Conservation (phyloP, 2,329 filamentous ascomycete species). For the Cladosporium sp. region DNA sequence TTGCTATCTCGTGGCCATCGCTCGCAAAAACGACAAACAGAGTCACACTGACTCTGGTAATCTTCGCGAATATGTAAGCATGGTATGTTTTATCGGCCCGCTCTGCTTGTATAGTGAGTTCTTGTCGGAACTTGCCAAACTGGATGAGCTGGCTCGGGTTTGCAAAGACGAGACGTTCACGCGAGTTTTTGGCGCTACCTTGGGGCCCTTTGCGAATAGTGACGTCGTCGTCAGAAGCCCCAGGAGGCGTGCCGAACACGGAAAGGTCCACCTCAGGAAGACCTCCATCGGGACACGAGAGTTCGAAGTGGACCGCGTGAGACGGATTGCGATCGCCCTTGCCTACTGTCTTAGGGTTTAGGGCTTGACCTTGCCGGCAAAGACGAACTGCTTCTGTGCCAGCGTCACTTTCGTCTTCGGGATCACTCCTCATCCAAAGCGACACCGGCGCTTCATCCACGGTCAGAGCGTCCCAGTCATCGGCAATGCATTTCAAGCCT, state of each 20-base stretch:
- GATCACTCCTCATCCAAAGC: background rate
- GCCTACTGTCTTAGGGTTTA: background rate
- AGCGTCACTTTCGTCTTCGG: background rate
- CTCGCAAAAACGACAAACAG: too few relatives aligned
- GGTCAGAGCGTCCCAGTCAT: background rate
- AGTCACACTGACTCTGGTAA: too few relatives aligned
- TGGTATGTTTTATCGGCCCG: too few relatives aligned
- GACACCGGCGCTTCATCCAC: background rate
- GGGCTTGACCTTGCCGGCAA: slow-evolving; percentile 4
- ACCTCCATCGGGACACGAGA: background rate
- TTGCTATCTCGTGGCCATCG: too few relatives aligned
- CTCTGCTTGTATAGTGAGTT: too few relatives aligned
- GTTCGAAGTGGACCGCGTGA: slow-evolving; percentile 1
- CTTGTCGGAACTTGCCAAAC: too few relatives aligned
- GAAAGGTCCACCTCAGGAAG: slow-evolving; percentile 3
- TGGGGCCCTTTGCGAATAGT: background rate
- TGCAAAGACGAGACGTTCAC: too few relatives aligned
- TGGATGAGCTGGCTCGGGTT: too few relatives aligned
- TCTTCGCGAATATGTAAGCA: too few relatives aligned
- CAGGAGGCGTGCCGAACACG: slow-evolving; percentile 1
- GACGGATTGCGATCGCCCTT: background rate
- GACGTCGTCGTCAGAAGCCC: slow-evolving; percentile 1
- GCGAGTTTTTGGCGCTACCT: too few relatives aligned
- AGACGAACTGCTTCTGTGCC: background rate
- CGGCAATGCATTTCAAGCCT: background rate